Conservation (phyloP, 148 eudicot species). For the Vaccinium darrowii region DNA sequence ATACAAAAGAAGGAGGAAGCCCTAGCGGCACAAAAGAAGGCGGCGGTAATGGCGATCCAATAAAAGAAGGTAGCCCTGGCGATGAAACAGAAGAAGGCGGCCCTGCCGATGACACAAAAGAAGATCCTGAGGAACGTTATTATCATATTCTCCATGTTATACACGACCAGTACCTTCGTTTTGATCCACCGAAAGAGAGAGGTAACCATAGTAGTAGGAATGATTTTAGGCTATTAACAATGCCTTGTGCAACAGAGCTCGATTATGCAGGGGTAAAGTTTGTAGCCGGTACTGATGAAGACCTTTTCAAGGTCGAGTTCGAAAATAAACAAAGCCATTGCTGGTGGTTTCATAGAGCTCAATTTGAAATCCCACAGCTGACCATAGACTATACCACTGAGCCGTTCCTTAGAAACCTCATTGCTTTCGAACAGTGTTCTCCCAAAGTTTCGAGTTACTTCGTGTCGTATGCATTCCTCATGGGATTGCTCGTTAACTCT, state of each 20-base stretch:
- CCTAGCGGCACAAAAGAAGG: too few species aligned
- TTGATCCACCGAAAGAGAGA: background rate
- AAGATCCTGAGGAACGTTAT: too few species aligned
- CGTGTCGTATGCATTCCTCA: background rate
- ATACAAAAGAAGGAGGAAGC: too few species aligned
- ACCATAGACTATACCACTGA: background rate
- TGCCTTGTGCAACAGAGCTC: background rate
- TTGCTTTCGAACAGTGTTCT: slow-evolving; percentile 9
- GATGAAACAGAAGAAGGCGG: background rate
- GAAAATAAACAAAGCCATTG: background rate
- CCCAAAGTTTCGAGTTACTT: background rate
- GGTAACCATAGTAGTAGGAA: background rate
- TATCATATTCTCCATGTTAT: background rate
- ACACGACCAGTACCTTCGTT: background rate
- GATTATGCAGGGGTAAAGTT: background rate
- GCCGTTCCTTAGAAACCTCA: slow-evolving; percentile 2
- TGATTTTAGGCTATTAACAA: background rate
- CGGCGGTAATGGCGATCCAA: too few species aligned
- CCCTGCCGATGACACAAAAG: too few species aligned
- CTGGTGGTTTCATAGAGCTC: background rate
- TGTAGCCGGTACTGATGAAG: background rate
- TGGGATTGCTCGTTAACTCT: background rate
- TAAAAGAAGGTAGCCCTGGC: background rate
- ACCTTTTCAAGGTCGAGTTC: background rate
- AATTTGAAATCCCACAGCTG: background rate